Evolutionary conservation across 257 asterid species (phyloP).

Genomic region (Parsonsia alboflavescens): DNA sequence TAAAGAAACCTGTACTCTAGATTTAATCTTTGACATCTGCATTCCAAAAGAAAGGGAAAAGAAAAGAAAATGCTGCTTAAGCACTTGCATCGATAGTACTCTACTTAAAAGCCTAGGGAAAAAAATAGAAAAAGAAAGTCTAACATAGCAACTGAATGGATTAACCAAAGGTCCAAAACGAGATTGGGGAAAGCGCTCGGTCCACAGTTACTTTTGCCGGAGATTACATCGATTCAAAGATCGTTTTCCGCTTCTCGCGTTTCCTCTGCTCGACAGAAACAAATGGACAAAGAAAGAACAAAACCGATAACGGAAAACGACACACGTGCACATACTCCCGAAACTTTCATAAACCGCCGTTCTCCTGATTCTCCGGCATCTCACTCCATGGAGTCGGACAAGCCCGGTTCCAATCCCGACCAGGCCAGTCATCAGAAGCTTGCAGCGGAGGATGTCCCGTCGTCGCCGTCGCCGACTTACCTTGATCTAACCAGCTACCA

Average conservation of each 20-base stretch:
- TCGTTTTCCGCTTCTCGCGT: background rate
- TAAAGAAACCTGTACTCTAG: too few relatives aligned
- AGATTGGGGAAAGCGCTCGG: background rate
- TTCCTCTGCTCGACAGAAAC: background rate
- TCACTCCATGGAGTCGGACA: conserved; percentile 5
- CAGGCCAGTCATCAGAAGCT: background rate
- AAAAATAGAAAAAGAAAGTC: too few relatives aligned
- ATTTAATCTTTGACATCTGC: too few relatives aligned
- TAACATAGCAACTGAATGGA: too few relatives aligned
- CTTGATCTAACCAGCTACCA: conserved; percentile 88
- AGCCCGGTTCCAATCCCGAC: background rate
- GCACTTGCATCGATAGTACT: too few relatives aligned
- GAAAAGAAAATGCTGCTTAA: too few relatives aligned
- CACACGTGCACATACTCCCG: background rate
- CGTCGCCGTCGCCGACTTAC: conserved; percentile 20
- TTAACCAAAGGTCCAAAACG: background rate
- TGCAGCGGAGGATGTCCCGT: conserved; percentile 26
- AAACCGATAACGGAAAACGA: background rate
- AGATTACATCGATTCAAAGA: background rate
- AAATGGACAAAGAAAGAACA: too few relatives aligned
- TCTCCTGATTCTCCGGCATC: background rate
- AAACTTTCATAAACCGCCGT: background rate
- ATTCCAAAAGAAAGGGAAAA: too few relatives aligned
- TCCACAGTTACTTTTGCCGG: background rate
- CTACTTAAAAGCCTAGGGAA: too few relatives aligned